A percentile compares a stretch with the other conserved stretches of the same genome.
Conservation (phyloP, 106 monocot genomes). For the Dendrobium huoshanense region DNA sequence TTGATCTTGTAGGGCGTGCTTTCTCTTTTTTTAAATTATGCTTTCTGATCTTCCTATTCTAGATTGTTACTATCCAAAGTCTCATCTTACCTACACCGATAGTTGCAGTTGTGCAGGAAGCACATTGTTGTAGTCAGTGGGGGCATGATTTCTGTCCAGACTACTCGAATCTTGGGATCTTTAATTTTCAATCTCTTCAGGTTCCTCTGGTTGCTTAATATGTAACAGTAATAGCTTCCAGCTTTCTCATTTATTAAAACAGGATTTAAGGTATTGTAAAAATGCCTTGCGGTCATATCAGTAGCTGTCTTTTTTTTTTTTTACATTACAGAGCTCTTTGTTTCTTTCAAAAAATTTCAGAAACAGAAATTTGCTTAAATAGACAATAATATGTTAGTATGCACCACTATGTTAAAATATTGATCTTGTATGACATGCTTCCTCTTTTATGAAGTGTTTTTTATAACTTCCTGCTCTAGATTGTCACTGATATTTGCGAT, state of each 20-base stretch:
- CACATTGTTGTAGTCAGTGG: constrained; percentile 99
- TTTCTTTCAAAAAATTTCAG: neutral
- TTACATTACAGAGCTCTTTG: neutral
- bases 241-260: too few relatives aligned
- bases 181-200: constrained; percentile 93
- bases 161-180: constrained; percentile 94
- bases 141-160: constrained; percentile 99
- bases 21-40: neutral
- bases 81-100: neutral
- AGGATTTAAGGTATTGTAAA: neutral
- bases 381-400: neutral
- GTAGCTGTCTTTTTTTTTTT: neutral
- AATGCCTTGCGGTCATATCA: neutral
- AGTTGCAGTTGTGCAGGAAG: constrained; percentile 52
- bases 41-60: neutral
- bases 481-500: neutral
- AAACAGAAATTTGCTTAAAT: neutral
- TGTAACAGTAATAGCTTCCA: too few relatives aligned
- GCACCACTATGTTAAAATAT: neutral
- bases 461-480: neutral
- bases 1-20: neutral
- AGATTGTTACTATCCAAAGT: neutral
- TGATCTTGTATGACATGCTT: neutral
- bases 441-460: neutral
- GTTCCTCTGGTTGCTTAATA: constrained; percentile 68